A percentile compares a stretch with the other conserved stretches of the same genome.
Evolutionary conservation across 1,284 basidiomycete genomes (phyloP).

Genomic region (Pseudozyma sp.): DNA sequence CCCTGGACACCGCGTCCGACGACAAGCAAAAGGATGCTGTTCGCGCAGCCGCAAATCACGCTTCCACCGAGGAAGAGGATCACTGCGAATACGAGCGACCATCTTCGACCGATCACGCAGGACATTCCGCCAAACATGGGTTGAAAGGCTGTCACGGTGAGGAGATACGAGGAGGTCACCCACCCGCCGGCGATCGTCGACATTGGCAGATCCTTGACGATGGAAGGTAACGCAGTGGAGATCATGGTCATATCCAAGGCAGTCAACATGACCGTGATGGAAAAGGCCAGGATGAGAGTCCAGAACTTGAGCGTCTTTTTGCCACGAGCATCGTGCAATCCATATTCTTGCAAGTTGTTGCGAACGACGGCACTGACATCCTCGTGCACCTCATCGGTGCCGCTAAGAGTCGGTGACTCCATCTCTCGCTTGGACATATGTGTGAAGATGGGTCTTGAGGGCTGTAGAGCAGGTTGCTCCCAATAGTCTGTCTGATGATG

Average conservation of each 20-base stretch:
- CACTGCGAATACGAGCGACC: slow-evolving; percentile 37
- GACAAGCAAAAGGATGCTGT: slow-evolving; percentile 41
- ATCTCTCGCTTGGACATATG: slow-evolving; percentile 9
- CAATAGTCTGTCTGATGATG: slow-evolving; percentile 17
- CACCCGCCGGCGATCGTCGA: slow-evolving; percentile 48
- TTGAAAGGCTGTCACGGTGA: slow-evolving; percentile 51
- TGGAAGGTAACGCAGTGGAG: slow-evolving; percentile 51
- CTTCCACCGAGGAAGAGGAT: slow-evolving; percentile 53
- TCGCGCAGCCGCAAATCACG: slow-evolving; percentile 41
- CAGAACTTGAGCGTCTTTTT: slow-evolving; percentile 49
- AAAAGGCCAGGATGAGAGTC: slow-evolving; percentile 42
- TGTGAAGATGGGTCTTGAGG: slow-evolving; percentile 8
- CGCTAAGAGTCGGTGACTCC: slow-evolving; percentile 4
- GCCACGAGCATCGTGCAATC: slow-evolving; percentile 24
- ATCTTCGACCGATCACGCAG: slow-evolving; percentile 49
- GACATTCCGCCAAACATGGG: slow-evolving; percentile 54
- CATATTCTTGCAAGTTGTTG: slow-evolving; percentile 24
- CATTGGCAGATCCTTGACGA: slow-evolving; percentile 45
- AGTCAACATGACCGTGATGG: slow-evolving; percentile 35
- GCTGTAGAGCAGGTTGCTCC: slow-evolving; percentile 23
- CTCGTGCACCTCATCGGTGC: slow-evolving; percentile 2
- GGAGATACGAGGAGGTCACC: slow-evolving; percentile 54
- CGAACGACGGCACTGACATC: slow-evolving; percentile 2
- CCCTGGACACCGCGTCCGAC: slow-evolving; percentile 69
- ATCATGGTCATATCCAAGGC: slow-evolving; percentile 58